Evolutionary conservation across 1,284 basidiomycete genomes (phyloP), one percentile per base, ranked within the genome.

Genomic region (Abortiporus biennis): DNA sequence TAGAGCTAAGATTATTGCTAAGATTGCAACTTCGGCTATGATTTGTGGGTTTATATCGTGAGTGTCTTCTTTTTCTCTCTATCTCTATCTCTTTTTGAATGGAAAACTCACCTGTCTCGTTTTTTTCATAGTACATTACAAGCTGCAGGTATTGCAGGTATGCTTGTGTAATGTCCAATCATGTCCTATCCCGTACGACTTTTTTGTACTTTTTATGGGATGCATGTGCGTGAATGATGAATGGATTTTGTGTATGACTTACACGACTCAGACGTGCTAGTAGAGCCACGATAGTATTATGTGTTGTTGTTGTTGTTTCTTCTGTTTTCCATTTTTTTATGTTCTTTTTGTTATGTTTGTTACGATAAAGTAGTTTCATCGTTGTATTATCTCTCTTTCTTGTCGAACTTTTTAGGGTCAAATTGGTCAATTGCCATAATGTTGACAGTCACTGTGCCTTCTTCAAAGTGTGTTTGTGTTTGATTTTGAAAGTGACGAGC

Each of bases 11-110:
- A 67, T 76, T 47, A 92, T 93, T 53, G 80, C 86, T 16, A 70
- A 68, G 2, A 73, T 86, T 41, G 86, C 86, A 11, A 58, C 74
- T 12, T 85, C 83, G 31, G 89, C 90, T 6, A 85, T 91, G 82
- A 63, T 89, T 44, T 88, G 81, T 54, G 85, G 85, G 9, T 88
- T 89, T 61, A 67, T 88, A 52, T 82, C 80, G 52, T 63, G 47
- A 52, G 58, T 50, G 13, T 36, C 21, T 17, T 31, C 21, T 15
- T 35, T 33, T 6, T 1, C 20, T 17, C 22, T 35, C 27, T 32
- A 30, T 38, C 13, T 39, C 29, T 45, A 34, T 17, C 15, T 27
- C 16, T 12, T 25, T 21, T 38, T 29, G 29, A 23, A 38, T 31
- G 24, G 15, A 9, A 5, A n/a, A n/a, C n/a, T n/a, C n/a, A 16